Evolutionary conservation across 768 basidiomycete genomes (phyloP).

Genomic region (Epithele typhae): DNA sequence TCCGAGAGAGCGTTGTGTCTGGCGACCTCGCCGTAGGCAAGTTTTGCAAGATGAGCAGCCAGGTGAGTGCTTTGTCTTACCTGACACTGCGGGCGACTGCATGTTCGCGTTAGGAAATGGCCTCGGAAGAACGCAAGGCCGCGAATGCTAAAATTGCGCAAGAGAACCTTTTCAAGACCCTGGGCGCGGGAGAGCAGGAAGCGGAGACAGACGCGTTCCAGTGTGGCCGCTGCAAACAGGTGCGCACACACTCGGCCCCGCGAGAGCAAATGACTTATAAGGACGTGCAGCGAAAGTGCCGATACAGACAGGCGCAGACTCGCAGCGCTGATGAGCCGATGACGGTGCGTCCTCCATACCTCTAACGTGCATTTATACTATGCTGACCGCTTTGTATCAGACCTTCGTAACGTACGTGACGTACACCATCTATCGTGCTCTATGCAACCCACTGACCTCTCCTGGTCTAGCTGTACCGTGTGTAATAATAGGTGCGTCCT

Average conservation of each 20-base stretch:
- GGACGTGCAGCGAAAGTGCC: constrained; percentile 65
- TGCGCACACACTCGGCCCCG: not conserved
- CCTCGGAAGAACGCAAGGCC: constrained; percentile 85
- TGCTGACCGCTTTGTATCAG: constrained; percentile 29
- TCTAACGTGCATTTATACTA: not conserved
- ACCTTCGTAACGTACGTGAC: constrained; percentile 81
- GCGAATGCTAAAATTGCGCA: constrained; percentile 78
- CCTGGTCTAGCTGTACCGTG: constrained; percentile 49
- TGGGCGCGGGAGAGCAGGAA: constrained; percentile 84
- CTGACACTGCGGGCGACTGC: too few species aligned
- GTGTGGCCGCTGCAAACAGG: constrained; percentile 91
- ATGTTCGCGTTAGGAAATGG: constrained; percentile 72
- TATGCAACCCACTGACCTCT: constrained; percentile 6
- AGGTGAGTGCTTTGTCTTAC: constrained; percentile 42
- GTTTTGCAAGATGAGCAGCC: constrained; percentile 77
- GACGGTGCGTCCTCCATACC: constrained; percentile 58
- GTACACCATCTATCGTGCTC: constrained; percentile 1
- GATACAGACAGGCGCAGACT: constrained; percentile 95
- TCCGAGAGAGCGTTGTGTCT: constrained; percentile 81
- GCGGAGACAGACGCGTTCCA: constrained; percentile 99
- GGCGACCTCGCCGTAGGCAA: constrained; percentile 69
- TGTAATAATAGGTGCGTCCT: constrained; percentile 51
- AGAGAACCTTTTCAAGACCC: constrained; percentile 86
- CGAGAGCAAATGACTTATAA: not conserved
- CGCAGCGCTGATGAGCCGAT: constrained; percentile 98